Evolutionary conservation across 2,329 filamentous ascomycete genomes (phyloP), one percentile per base, ranked within the genome.

Genomic region (Sporothrix inflata): DNA sequence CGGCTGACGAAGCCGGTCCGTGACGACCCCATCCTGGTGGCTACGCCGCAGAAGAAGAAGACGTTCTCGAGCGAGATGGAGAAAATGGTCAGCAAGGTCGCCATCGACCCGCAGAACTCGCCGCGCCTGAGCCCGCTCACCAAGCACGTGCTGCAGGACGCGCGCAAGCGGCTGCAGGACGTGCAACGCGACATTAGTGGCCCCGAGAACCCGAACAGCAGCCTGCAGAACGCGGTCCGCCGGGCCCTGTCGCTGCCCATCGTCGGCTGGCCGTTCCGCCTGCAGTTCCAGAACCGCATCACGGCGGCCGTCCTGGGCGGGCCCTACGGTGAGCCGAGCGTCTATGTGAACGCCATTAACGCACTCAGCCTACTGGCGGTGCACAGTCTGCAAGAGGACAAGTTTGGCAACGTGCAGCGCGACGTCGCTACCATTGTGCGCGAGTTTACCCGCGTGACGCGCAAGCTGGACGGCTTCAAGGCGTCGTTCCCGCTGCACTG

Each of bases 321-420:
- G 0, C 94, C 94, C 0, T 90, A 91, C 77, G 91, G 91, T 3
- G 90, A 92, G 78, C 83, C 89, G 1, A 88, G 88, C 40, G 83
- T 91, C 19, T 91, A 94, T 75, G 81, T 92, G 68, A 90, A 95
- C 78, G 91, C 93, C 1, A 85, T 90, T n/a, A 89, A 90, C 73
- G 88, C 91, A 0, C 82, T 96, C 51, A 89, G 88, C 14, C 85
- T 87, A 67, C 85, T 98, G 38, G 88, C 92, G 0, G 87, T 93
- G 4, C 87, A 88, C 74, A 95, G 92, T 80, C 82, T 98, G 70
- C 84, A 84, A 3, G 94, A 98, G 80, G 95, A 98, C 79, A 87
- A 87, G 63, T 96, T 90, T 78, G 95, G 95, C 16, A 92, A 93
- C 76, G 95, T 97, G n/a, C 91, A 97, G 75, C 86, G 90, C 57